These are phyloP conservation scores for Balansia obtecta DNA, from an alignment of 2,329 filamentous ascomycete species.

Conservation along the genomic window DNA sequence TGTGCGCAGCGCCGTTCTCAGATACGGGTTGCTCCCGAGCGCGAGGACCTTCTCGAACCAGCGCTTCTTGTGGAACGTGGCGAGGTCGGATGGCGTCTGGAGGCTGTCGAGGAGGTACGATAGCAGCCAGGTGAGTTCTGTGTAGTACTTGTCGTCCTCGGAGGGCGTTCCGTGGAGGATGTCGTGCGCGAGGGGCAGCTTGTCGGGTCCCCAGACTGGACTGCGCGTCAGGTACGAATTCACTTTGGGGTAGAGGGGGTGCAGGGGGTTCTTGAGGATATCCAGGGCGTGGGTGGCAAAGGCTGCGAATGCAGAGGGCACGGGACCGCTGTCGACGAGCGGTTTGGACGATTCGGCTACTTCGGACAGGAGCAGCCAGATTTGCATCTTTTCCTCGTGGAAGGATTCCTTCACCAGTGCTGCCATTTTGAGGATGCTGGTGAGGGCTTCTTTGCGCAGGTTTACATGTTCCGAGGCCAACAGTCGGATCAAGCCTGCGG, in stretches of 20 bases:
- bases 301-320: constrained; percentile 63
- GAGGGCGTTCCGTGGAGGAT: constrained; percentile 53
- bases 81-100: constrained; percentile 45
- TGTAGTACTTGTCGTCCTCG: constrained; percentile 59
- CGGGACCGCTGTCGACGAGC: constrained; percentile 39
- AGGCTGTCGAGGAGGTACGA: constrained; percentile 57
- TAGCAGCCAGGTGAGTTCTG: constrained; percentile 64
- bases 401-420: constrained; percentile 52
- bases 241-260: constrained; percentile 74
- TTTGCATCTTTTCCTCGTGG: constrained; percentile 63
- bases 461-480: constrained; percentile 63
- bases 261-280: constrained; percentile 63
- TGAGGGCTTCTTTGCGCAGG: constrained; percentile 67
- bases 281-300: constrained; percentile 61
- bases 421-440: constrained; percentile 54
- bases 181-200: constrained; percentile 57
- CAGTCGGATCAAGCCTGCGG: constrained; percentile 58
- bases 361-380: constrained; percentile 72
- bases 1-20: constrained; percentile 45
- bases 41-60: constrained; percentile 67
- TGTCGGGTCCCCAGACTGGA: constrained; percentile 63
- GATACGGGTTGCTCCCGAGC: constrained; percentile 54
- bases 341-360: constrained; percentile 59
- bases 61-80: constrained; percentile 45
- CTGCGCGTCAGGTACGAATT: constrained; percentile 72